phyloP scores from a whole-genome alignment of 2,329 filamentous ascomycete genomes.

The Calonectria fujianensis region DNA sequence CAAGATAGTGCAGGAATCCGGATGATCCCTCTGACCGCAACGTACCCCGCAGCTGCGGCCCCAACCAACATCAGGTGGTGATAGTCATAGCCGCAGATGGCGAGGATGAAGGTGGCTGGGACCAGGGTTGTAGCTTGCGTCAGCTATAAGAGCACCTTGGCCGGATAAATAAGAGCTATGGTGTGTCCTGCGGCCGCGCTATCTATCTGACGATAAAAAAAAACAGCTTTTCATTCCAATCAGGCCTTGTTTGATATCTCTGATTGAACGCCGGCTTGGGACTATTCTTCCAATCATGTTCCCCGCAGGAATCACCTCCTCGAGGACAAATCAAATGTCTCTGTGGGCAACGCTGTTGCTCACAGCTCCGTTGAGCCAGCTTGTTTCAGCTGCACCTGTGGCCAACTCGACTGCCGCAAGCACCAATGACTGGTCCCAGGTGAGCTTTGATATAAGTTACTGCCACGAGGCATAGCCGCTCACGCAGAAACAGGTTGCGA shows the following conservation, averaged over 20 bases:
- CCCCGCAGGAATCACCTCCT: not conserved
- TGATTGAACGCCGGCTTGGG: not conserved
- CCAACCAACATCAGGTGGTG: slow-evolving; percentile 19
- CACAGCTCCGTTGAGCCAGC: not conserved
- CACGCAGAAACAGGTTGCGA: not conserved
- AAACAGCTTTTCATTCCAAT: slow-evolving; percentile 4
- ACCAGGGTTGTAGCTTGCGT: not conserved
- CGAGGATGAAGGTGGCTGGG: not conserved
- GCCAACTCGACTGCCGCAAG: not conserved
- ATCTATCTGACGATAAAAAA: not conserved
- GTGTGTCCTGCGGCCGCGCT: not conserved
- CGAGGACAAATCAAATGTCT: slow-evolving; percentile 8
- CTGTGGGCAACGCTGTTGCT: slow-evolving; percentile 12
- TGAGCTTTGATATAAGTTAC: not conserved
- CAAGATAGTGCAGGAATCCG: not conserved
- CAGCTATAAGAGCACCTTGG: not conserved
- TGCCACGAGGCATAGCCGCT: not conserved
- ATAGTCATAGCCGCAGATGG: not conserved
- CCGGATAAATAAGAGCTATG: not conserved
- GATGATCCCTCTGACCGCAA: slow-evolving; percentile 25
- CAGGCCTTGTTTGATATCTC: not conserved
- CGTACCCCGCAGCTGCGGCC: slow-evolving; percentile 4
- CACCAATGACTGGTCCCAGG: not conserved
- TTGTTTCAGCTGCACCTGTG: slow-evolving; percentile 2
- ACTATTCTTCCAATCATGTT: slow-evolving; percentile 12